Conservation (phyloP, 441 rosid genomes). For the Populus hybrid region DNA sequence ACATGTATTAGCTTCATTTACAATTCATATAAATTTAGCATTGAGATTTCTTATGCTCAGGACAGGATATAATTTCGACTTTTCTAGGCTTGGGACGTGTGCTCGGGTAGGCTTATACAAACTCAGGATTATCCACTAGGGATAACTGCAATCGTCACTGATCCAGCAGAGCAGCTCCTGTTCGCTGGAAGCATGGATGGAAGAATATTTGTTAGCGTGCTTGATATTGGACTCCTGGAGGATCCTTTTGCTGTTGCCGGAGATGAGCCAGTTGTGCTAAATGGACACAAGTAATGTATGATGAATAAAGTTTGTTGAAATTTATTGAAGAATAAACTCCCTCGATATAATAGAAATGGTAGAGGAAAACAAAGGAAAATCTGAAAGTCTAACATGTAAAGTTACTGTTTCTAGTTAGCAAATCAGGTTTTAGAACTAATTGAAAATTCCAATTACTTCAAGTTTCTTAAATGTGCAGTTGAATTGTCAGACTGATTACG, state of each 20-base stretch:
- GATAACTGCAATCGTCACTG: conserved; percentile 37
- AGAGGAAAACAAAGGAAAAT: not conserved
- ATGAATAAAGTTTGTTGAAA: conserved; percentile 23
- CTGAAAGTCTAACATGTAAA: not conserved
- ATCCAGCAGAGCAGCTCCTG: conserved; percentile 37
- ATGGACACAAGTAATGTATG: conserved; percentile 64
- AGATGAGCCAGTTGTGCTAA: conserved; percentile 30
- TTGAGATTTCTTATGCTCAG: conserved; percentile 8
- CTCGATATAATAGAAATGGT: not conserved
- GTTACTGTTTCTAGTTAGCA: not conserved
- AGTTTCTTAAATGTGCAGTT: not conserved
- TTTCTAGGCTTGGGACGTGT: conserved; percentile 47
- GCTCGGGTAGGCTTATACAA: conserved; percentile 41
- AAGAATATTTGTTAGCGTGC: conserved; percentile 33
- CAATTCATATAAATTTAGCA: not conserved
- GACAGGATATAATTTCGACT: not conserved
- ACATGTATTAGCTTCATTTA: not conserved
- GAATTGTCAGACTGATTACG: not conserved
- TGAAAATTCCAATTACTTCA: not conserved
- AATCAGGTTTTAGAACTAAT: not conserved
- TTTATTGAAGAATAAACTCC: not conserved
- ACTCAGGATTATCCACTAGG: conserved; percentile 35
- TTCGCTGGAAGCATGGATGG: conserved; percentile 46
- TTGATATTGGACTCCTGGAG: conserved; percentile 29
- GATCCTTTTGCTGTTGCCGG: conserved; percentile 28